Base-by-base conservation (phyloP, 306 rosid species). In the Parietaria judaica region DNA sequence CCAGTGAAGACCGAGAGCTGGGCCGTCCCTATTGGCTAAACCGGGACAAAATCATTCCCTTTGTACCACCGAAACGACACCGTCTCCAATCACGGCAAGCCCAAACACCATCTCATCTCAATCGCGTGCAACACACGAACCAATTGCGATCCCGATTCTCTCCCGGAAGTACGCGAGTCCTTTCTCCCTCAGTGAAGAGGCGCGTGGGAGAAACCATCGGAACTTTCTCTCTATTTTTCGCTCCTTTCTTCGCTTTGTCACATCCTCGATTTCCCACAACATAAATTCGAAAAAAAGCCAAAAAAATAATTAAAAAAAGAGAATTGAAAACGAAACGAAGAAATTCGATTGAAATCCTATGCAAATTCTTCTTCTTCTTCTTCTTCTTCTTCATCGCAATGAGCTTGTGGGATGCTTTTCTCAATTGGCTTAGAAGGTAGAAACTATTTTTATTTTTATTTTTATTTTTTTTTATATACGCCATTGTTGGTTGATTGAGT, bases 371-470 rank as follows among this genome's bases (percentile, higher is more conserved):
- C n/a, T 14, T 35, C 12, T 17, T 3, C 7, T 54, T 51, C n/a
- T 14, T 35, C 12, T 57, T 49, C 51, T 49, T 7, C 59, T 57
- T 48, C 14, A 51, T 52, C 41, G 66, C 76, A 46, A 84, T 78
- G 96, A 86, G 89, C 65, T 66, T 88, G 63, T 88, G 94, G 94
- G 94, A 84, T 62, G 89, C 89, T 61, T 82, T 88, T 82, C 84
- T 88, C 66, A 88, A 81, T 72, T 87, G 89, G 94, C 89, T 88
- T 14, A 89, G 89, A 35, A 82, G 94, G 96, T 88, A 50, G 80
- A 4, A 46, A 7, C 43, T 37, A 51, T 14, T 23, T 1, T 23
- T 23, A 23, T 0, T 23, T 23, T 23, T 23, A n/a, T 23, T 23
- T 23, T 23, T 23, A 23, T 23, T 23, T 23, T 23, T 23, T 23